A percentile compares a stretch with the other conserved stretches of the same genome.
phyloP scores from a whole-genome alignment of 2,329 filamentous ascomycete genomes.

The Diaporthe australafricana region DNA sequence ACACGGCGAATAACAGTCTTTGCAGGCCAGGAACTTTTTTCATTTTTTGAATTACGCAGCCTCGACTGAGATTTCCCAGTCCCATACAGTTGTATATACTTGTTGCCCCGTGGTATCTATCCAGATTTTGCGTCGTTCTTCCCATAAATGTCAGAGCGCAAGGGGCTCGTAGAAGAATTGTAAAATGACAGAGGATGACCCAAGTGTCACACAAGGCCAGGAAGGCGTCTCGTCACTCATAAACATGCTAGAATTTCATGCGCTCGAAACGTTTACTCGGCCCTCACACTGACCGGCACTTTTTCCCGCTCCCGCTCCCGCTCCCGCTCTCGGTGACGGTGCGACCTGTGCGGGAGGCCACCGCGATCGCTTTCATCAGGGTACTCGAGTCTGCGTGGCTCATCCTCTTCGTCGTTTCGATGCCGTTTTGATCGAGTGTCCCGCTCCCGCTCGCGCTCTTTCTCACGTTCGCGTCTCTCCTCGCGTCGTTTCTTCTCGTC shows the following conservation, averaged over 20 bases:
- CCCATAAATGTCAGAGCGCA: not conserved
- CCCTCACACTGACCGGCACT: constrained; percentile 38
- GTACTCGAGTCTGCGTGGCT: constrained; percentile 47
- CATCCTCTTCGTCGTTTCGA: constrained; percentile 43
- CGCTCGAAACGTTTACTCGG: constrained; percentile 27
- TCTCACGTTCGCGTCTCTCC: constrained; percentile 44
- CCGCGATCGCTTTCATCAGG: constrained; percentile 44
- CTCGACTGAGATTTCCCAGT: not conserved
- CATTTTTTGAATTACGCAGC: not conserved
- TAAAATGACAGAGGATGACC: not conserved
- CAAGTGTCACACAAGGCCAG: not conserved
- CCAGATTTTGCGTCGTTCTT: constrained; percentile 1
- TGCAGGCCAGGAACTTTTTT: not conserved
- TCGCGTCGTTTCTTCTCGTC: constrained; percentile 50
- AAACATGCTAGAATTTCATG: not conserved
- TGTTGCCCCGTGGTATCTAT: constrained; percentile 12
- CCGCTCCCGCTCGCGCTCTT: constrained; percentile 45
- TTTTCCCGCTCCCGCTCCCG: constrained; percentile 36
- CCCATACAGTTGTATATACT: constrained; percentile 20
- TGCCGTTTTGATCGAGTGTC: constrained; percentile 43
- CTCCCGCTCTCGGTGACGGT: constrained; percentile 47
- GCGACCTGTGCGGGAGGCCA: constrained; percentile 43
- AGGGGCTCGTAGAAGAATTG: not conserved
- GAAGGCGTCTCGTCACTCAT: constrained; percentile 22
- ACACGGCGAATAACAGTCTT: not conserved